phyloP scores from a whole-genome alignment of 805 yeast species.

The Lachancea thermotolerans region DNA sequence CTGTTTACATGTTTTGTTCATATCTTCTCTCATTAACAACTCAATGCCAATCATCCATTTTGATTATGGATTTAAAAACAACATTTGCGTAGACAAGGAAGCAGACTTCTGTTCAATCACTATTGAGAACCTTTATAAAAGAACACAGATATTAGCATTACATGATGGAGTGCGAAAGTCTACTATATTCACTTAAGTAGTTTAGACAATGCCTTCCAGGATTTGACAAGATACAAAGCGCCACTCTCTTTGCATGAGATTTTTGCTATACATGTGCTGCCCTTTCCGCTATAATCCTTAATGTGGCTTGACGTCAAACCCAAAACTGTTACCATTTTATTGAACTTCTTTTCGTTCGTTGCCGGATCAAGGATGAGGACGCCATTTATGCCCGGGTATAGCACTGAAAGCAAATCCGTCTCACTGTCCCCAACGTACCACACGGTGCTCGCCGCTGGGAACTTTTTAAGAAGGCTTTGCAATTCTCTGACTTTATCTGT shows the following conservation, averaged over 20 bases:
- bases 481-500: constrained; percentile 21
- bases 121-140: too few relatives aligned
- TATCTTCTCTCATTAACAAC: too few relatives aligned
- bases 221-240: constrained; percentile 14
- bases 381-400: constrained; percentile 26
- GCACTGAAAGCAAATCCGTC: constrained; percentile 24
- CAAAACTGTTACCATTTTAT: constrained; percentile 9
- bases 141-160: background rate
- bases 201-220: constrained; percentile 14
- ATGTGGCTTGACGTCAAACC: background rate
- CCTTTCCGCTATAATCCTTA: background rate
- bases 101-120: too few relatives aligned
- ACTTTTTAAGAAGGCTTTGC: constrained; percentile 8
- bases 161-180: background rate
- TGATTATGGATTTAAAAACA: too few relatives aligned
- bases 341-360: constrained; percentile 16
- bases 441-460: background rate
- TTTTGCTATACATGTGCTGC: background rate
- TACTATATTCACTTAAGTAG: background rate
- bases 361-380: constrained; percentile 20
- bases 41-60: too few relatives aligned
- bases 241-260: constrained; percentile 13
- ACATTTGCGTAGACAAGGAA: too few relatives aligned
- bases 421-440: constrained; percentile 33
- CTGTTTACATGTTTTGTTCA: too few relatives aligned